phyloP scores from a whole-genome alignment of 2,329 filamentous ascomycete genomes.

The Apiospora kogelbergensis region DNA sequence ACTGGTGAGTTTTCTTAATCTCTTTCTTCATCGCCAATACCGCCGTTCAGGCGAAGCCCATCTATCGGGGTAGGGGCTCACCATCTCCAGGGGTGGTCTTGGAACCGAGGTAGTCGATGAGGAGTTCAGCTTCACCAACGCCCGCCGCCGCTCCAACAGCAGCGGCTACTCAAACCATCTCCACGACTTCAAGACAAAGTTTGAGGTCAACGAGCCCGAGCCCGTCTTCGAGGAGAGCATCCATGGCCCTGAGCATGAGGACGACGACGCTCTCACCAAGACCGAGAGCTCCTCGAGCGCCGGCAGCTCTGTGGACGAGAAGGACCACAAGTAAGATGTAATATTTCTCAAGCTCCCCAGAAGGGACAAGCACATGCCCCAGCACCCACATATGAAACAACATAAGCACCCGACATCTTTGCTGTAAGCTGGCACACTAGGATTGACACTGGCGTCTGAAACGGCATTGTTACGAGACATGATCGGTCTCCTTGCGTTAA shows the following conservation, averaged over 20 bases:
- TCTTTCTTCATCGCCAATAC: background rate
- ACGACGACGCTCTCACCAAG: conserved; percentile 58
- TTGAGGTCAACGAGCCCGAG: conserved; percentile 85
- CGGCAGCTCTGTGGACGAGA: conserved; percentile 58
- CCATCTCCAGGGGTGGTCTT: conserved; percentile 68
- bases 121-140: conserved; percentile 79
- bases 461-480: conserved; percentile 4
- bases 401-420: conserved; percentile 1
- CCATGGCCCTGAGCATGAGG: conserved; percentile 64
- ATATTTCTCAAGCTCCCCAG: conserved; percentile 6
- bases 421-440: conserved; percentile 1
- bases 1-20: conserved; percentile 67
- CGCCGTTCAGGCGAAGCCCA: background rate
- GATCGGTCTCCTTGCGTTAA: background rate
- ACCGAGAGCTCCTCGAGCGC: conserved; percentile 60
- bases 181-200: conserved; percentile 91
- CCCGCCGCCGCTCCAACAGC: conserved; percentile 90
- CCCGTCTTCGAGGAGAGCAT: conserved; percentile 88
- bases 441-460: background rate
- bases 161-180: conserved; percentile 70
- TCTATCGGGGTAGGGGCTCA: conserved; percentile 18
- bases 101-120: conserved; percentile 85
- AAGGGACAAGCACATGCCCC: conserved; percentile 2
- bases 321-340: conserved; percentile 24
- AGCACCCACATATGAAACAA: background rate